Percentiles rank a stretch among this genome's conserved stretches.
These are phyloP conservation scores for Paraglomus occultum DNA, from an alignment of 192 early-diverging fungal genomes.

Conservation along the genomic window DNA sequence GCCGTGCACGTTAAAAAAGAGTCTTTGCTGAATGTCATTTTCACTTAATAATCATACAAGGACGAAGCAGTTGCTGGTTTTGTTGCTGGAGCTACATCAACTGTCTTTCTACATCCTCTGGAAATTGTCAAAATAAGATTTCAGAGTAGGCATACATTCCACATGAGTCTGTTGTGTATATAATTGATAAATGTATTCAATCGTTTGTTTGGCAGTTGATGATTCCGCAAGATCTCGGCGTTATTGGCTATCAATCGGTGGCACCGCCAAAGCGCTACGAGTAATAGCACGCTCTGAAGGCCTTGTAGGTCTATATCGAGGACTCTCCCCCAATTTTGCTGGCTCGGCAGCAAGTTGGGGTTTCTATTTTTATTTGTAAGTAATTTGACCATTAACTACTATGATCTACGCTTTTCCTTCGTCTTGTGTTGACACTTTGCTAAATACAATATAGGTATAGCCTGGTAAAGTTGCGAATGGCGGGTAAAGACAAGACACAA, in stretches of 20 bases:
- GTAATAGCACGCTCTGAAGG: slow-evolving; percentile 60
- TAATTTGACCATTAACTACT: slow-evolving; percentile 31
- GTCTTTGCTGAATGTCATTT: too few relatives aligned
- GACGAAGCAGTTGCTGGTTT: slow-evolving; percentile 93
- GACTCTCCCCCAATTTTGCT: slow-evolving; percentile 83
- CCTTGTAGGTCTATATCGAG: slow-evolving; percentile 83
- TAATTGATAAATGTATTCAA: background rate
- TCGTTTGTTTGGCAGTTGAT: slow-evolving; percentile 38
- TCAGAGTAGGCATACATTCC: slow-evolving; percentile 57
- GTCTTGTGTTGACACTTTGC: background rate
- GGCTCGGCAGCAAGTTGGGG: slow-evolving; percentile 94
- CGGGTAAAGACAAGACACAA: slow-evolving; percentile 46
- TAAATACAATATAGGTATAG: slow-evolving; percentile 44
- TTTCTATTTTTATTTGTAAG: slow-evolving; percentile 94
- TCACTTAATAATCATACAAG: slow-evolving; percentile 28
- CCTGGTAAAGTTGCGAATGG: slow-evolving; percentile 64
- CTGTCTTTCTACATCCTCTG: slow-evolving; percentile 83
- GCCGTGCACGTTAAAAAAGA: too few relatives aligned
- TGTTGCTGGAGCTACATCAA: slow-evolving; percentile 79
- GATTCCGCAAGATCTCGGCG: slow-evolving; percentile 40
- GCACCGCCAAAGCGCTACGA: slow-evolving; percentile 62
- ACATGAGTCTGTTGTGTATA: background rate
- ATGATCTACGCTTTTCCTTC: background rate
- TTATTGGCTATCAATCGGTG: slow-evolving; percentile 55
- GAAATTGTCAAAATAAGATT: slow-evolving; percentile 92